phyloP scores from a whole-genome alignment of 2,329 filamentous ascomycete species.

The Mycosphaerelloides madeirae region DNA sequence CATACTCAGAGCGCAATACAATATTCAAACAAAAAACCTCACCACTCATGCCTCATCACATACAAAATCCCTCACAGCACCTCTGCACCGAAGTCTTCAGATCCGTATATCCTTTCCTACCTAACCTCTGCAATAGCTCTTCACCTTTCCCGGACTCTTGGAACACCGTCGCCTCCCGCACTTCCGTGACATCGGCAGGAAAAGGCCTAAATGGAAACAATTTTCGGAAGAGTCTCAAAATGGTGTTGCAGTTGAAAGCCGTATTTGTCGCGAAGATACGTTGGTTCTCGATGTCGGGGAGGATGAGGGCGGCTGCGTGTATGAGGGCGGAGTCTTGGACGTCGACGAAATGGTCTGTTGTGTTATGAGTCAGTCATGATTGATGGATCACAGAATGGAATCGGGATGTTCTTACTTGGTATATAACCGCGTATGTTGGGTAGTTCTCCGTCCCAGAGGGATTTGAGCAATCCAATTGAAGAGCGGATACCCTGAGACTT shows the following conservation, averaged over 20 bases:
- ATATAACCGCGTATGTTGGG: no score
- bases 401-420: no score
- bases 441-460: neutral
- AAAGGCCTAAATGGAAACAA: slow-evolving; percentile 37
- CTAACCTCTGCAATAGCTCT: neutral
- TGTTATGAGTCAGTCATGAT: neutral
- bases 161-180: neutral
- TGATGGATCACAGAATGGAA: no score
- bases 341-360: slow-evolving; percentile 37
- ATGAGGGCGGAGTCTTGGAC: slow-evolving; percentile 47
- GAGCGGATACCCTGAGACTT: neutral
- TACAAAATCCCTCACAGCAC: neutral
- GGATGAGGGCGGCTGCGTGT: slow-evolving; percentile 47
- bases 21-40: no score
- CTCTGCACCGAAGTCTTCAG: neutral
- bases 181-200: slow-evolving; percentile 15
- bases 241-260: slow-evolving; percentile 41
- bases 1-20: no score
- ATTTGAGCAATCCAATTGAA: neutral
- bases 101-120: neutral
- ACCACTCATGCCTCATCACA: no score
- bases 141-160: neutral
- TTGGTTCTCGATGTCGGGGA: slow-evolving; percentile 42
- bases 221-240: slow-evolving; percentile 34
- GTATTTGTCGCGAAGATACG: slow-evolving; percentile 49